Base-by-base conservation (phyloP, 2,329 filamentous ascomycete genomes). In the Alternaria novae-zelandiae region DNA sequence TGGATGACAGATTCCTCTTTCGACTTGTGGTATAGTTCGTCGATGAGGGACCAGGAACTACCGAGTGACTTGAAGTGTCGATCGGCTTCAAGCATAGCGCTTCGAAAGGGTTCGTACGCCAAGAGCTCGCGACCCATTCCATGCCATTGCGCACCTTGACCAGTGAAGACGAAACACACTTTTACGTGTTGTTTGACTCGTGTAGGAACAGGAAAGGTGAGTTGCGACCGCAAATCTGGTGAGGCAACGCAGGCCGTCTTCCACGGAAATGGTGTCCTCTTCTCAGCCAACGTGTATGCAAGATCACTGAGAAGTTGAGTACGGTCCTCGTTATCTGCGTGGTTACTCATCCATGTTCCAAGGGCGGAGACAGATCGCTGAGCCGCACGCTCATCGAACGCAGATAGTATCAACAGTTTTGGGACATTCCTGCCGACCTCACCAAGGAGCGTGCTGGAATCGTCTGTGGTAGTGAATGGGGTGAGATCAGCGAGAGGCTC, bases 81-180 rank as follows among this genome's bases (percentile, higher is more conserved):
- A 17, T 69, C 59, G 5, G 67, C 59, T 36, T 63, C 36, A 7
- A 51, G n/a, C 25, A 74, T 53, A 10, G 59, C 63, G 4, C 58
- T 12, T 2, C 41, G 12, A 53, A 74, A 75, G 2, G 57, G 43
- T 3, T 58, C 23, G 23, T 67, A 71, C 11, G 15, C 25, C 32
- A 70, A 49, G n/a, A 76, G 54, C 28, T 73, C 67, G 4, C 57
- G 47, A 10, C 72, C 74, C 74, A 77, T 77, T 0, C 59, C 59
- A 44, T 47, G 11, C 65, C 69, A 78, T 43, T 77, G 73, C 3
- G 75, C 75, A 10, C 76, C 75, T 63, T 79, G 75, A 2, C 76
- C 76, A 2, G 73, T 79, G 65, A 77, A 79, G 2, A 76, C 67
- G 26, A 66, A 68, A 43, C 66, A 61, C 1, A 66, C 1, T 1